phyloP scores from a whole-genome alignment of 129 eudicot genomes.

The Solidago caesia region DNA sequence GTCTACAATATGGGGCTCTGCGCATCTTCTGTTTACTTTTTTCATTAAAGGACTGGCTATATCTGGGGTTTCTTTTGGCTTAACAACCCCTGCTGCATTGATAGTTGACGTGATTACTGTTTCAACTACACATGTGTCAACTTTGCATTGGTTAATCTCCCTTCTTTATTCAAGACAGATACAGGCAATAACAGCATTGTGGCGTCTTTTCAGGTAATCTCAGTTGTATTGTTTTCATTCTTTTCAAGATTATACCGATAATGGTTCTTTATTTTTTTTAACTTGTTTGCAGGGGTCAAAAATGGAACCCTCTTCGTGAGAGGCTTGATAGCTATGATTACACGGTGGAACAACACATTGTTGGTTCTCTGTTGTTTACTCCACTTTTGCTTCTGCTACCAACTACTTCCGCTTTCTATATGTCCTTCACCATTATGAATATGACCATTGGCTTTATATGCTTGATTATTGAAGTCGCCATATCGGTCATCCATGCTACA shows the following conservation, averaged over 20 bases:
- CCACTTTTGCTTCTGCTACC: conserved; percentile 84
- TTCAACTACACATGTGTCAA: conserved; percentile 54
- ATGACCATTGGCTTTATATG: conserved; percentile 49
- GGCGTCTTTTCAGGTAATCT: conserved; percentile 94
- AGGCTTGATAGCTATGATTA: conserved; percentile 91
- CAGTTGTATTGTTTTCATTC: neutral
- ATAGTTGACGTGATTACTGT: conserved; percentile 54
- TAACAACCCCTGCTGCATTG: conserved; percentile 63
- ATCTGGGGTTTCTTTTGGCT: conserved; percentile 71
- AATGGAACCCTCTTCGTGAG: conserved; percentile 91
- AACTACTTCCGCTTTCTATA: conserved; percentile 88
- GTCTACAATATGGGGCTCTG: conserved; percentile 72
- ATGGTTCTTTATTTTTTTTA: conserved; percentile 2
- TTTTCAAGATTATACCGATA: neutral
- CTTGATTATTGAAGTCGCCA: conserved; percentile 45
- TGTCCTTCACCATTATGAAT: conserved; percentile 75
- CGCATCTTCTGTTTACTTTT: conserved; percentile 42
- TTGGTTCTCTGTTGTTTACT: conserved; percentile 88
- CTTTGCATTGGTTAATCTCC: conserved; percentile 72
- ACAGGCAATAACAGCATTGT: conserved; percentile 77
- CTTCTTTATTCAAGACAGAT: conserved; percentile 80
- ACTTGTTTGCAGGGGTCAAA: conserved; percentile 70
- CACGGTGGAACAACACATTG: conserved; percentile 90
- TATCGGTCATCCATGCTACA: conserved; percentile 81
- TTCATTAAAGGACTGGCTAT: conserved; percentile 58